Evolutionary conservation across 768 basidiomycete genomes (phyloP), one percentile per base, ranked within the genome.

Genomic region (Multifurca ochricompacta): DNA sequence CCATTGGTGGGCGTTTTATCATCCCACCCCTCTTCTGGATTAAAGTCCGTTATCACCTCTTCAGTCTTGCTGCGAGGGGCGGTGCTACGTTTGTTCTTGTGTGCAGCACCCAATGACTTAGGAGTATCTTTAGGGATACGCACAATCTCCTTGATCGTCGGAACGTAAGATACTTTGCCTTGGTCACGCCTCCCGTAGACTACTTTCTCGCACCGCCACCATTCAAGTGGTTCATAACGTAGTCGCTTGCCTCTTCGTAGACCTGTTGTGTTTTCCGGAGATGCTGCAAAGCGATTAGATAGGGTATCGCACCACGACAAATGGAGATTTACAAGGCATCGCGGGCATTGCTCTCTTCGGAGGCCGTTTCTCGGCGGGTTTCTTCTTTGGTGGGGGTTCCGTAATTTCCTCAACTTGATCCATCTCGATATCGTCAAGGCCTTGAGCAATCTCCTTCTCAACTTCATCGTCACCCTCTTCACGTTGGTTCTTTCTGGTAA

Each of bases 121-220:
- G 73, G 65, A 2, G 74, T 69, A 14, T 78, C 77, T 37, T 81
- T 74, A 1, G 77, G 80, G 13, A 82, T 64, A 46, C 78, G 71
- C 52, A 82, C 64, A 51, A 93, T 75, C 67, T 82, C 76, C 65
- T 81, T 74, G 64, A 91, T 85, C 63, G 75, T 77, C 1, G 86
- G 75, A 10, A 87, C 83, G 25, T 79, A 73, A 19, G 77, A 70
- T 8, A 70, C 58, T 41, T 57, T 57, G 21, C 73, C 78, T 6
- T 75, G 74, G 8, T 75, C 70, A 11, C 77, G 75, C 19, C 82
- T 77, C 6, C 85, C 85, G 63, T 91, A 97, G 2, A 93, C 83
- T 21, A 91, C 78, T 58, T 82, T 85, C 70, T 98, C 95, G 61
- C 82, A 81, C n/a, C 92, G 80, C 95, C 95, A 98, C 74, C 78